Percentiles rank a stretch among this genome's conserved stretches.
These are phyloP conservation scores for Penicillium sp. DNA, from an alignment of 2,329 filamentous ascomycete species.

Conservation along the genomic window DNA sequence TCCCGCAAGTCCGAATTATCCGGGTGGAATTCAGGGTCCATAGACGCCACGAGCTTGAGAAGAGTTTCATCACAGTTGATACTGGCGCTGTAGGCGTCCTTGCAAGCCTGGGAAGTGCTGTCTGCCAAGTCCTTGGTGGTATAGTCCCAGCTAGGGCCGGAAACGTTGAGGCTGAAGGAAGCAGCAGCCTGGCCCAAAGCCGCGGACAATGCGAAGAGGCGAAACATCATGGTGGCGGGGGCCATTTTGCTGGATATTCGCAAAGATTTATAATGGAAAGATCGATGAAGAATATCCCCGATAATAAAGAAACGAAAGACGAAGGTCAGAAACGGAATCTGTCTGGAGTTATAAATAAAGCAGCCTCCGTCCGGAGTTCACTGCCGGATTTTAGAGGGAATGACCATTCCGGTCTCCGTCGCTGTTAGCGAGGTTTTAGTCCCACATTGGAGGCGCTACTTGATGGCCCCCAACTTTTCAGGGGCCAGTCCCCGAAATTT, in stretches of 20 bases:
- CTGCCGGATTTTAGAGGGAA: not conserved
- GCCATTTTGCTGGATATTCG: conserved; percentile 14
- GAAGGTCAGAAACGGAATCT: not conserved
- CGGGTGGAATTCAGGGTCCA: conserved; percentile 32
- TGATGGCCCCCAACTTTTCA: conserved; percentile 1
- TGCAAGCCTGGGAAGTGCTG: conserved; percentile 35
- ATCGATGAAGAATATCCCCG: not conserved
- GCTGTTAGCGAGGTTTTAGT: not conserved
- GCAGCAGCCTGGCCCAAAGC: conserved; percentile 20
- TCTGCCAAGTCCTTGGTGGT: conserved; percentile 33
- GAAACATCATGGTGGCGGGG: conserved; percentile 9
- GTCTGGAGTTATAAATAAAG: not conserved
- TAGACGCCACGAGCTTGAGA: conserved; percentile 33
- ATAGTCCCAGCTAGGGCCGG: conserved; percentile 36
- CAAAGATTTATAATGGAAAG: not conserved
- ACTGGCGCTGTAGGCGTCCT: conserved; percentile 32
- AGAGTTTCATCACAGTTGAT: conserved; percentile 37
- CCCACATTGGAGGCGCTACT: not conserved
- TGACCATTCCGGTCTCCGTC: not conserved
- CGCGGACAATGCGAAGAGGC: conserved; percentile 18
- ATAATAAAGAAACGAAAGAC: not conserved
- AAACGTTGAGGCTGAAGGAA: conserved; percentile 33
- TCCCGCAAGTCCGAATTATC: conserved; percentile 26
- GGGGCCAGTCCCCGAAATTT: not conserved
- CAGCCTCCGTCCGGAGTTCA: not conserved